Evolutionary conservation across 148 eudicot genomes (phyloP), one percentile per base, ranked within the genome.

Genomic region (Diospyros lotus): DNA sequence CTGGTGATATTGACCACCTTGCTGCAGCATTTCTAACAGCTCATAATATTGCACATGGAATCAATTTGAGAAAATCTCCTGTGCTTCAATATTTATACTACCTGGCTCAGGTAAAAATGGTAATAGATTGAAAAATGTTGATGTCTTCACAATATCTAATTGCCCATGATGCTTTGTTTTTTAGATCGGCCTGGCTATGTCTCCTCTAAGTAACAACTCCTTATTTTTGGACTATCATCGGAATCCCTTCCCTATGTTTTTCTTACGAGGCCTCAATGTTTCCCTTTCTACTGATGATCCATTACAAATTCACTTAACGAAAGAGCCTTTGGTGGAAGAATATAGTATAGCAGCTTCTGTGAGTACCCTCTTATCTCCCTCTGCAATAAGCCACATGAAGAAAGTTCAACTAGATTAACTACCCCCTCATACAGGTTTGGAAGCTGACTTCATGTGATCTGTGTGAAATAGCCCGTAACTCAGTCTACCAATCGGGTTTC

Each of bases 231-330:
- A 95, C 74, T 95, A 93, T 73, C 97, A 93, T 86, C 96, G 99
- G 59, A 95, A 95, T 79, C 99, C 99, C 44, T 88, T 95, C 68
- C 99, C 97, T 6, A 86, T 89, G 86, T 95, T 95, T 79, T 95
- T 95, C 84, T 81, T 82, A 58, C 87, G 99, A 11, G 99, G 99
- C 69, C 97, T 95, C 41, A 95, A 95, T 81, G 99, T 95, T 71
- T 95, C 99, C 73, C 97, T 95, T 48, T 95, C 99, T 46, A 92
- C 99, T 51, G 99, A 95, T 78, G 99, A 95, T 76, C 99, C 99
- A 15, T 76, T 95, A 75, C 99, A 95, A 89, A 95, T 95, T 66
- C 99, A 95, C 84, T 76, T 95, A 55, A 95, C 99, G 68, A 95
- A 89, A 86, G 99, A 95, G 70, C 97, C 99, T 54, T 80, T 95